Evolutionary conservation across 2,329 filamentous ascomycete genomes (phyloP), one percentile per base, ranked within the genome.

Genomic region (Zasmidium cellare): DNA sequence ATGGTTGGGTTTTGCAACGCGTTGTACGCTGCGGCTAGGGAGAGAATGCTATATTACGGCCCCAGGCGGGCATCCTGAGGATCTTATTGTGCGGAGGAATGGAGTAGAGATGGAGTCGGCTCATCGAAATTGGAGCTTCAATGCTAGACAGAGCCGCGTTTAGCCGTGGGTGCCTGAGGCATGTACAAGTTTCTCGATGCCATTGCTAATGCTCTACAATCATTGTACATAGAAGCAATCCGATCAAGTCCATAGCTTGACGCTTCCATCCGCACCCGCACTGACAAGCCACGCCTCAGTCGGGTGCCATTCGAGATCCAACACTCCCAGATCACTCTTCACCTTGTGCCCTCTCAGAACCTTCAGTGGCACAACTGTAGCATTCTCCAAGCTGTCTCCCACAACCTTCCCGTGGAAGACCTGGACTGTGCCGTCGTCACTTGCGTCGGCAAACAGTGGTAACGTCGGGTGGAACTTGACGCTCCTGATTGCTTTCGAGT

Each of bases 381-480:
- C 92, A 71, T 96, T 96, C 79, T 96, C 92, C 85, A 99, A 91
- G 73, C 96, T 81, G 73, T 99, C 94, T 60, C 87, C 91, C 25
- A 96, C 92, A 24, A 97, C 93, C 76, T 93, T 96, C 56, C 92
- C 93, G 73, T 97, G 93, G 85, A 97, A 97, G 54, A 99, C 90
- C 75, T 99, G 94, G 65, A 97, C 78, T 19, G 88, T 91, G 24
- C 94, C 94, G 74, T 99, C 94, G 72, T 99, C 96, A 73, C 90
- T 94, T 19, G 91, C 92, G 72, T 97, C 93, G 0, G 92, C 94
- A 70, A 99, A 97, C 35, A 99, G 82, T 18, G 94, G 92, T 61
- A 87, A 84, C 2, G 60, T 67, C 57, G 87, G 87, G 76, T 99
- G 96, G 76, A 90, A 99, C 66, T 86, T 87, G 55, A 97, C 94